Conservation (phyloP, 345 rosid species). For the Eucalyptus sp. region DNA sequence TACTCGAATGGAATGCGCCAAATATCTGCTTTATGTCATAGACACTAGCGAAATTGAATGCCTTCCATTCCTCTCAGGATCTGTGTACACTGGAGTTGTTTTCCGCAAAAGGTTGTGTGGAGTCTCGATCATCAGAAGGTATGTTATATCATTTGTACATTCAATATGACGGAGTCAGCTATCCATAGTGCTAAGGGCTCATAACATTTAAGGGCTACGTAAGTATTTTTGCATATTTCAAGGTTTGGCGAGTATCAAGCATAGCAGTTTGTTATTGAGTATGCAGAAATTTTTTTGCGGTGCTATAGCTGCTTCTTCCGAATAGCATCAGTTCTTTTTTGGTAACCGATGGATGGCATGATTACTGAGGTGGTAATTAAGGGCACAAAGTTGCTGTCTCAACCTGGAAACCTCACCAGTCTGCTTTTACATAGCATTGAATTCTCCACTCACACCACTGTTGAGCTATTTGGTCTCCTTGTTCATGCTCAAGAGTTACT, state of each 20-base stretch:
- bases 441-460: not conserved
- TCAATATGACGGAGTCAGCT: not conserved
- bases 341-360: not conserved
- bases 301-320: not conserved
- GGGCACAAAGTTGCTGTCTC: not conserved
- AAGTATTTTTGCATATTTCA: not conserved
- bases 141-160: not conserved
- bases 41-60: not conserved
- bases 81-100: constrained; percentile 78
- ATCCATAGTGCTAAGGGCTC: not conserved
- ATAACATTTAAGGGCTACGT: not conserved
- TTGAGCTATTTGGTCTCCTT: not conserved
- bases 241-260: not conserved
- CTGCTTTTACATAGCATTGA: not conserved
- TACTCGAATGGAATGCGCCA: not conserved
- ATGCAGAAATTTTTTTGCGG: not conserved
- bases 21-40: not conserved
- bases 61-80: constrained; percentile 29
- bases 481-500: not conserved
- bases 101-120: constrained; percentile 81
- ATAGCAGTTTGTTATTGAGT: not conserved
- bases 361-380: not conserved
- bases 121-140: constrained; percentile 87
- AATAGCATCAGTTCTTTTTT: not conserved
- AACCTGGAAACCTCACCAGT: not conserved